Base-by-base conservation (phyloP, 176 grass and related monocot species). In the Carex kokanica region DNA sequence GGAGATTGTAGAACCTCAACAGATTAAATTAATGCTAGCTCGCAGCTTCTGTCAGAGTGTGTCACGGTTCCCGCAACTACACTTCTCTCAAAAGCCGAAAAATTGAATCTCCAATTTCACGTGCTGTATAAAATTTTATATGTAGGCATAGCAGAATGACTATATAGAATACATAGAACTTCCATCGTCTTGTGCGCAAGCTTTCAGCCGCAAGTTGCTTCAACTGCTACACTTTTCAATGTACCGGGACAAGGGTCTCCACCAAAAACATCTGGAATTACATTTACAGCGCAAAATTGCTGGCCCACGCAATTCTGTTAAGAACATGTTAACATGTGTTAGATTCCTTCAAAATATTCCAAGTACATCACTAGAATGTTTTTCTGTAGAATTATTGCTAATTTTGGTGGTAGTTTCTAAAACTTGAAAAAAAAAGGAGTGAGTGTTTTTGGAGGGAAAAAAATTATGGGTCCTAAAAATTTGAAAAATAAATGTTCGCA, bases 241-340 rank as follows among this genome's bases (percentile, higher is more conserved):
- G 85, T 99, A 59, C 91, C 89, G 20, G 93, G 96, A 68, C 96
- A 99, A 21, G 96, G 96, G 79, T 99, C 96, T 58, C 93, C 96
- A 84, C 96, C 96, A 78, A 99, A 99, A 60, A 93, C 89, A 73
- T 88, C 80, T 1, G 93, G 86, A 56, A 85, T 85, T 43, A 95
- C 80, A 8, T 69, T 92, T 84, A 99, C 85, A 7, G 75, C 83
- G 12, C 96, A 99, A 4, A 78, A 87, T 49, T 99, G 88, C 85
- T 95, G 88, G 59, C 90, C 93, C 9, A 99, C 52, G 73, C 96
- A 99, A 21, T 89, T 88, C 93, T 99, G 88, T 73, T 49, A 84
- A 82, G 32, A 89, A 81, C 45, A 34, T 51, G 67, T 21, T 15
- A 62, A 82, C 70, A 56, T 49, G 21, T 84, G 86, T 56, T 23